Evolutionary conservation across 179 eudicot species (phyloP), one percentile per base, ranked within the genome.

Genomic region (Pouteria campechiana): DNA sequence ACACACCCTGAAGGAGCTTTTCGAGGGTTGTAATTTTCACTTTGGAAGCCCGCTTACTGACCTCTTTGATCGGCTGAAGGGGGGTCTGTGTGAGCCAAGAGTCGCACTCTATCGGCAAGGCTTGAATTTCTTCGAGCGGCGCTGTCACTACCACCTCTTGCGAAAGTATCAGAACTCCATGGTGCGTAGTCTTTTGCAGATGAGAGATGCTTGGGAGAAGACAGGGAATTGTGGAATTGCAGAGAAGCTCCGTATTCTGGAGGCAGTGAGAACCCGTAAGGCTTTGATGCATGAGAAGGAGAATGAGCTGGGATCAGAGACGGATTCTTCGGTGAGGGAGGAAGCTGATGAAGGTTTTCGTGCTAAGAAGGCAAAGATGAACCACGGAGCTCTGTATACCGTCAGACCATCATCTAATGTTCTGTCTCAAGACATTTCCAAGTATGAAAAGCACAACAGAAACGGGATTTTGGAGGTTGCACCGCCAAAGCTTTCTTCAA

Each of bases 51-150:
- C 99, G 29, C 20, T 80, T 17, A 59, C 49, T 33, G 64, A 58
- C 58, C 53, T 92, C 29, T 87, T 71, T 53, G 68, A 74, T 43
- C 77, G 87, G 96, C 55, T 92, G 68, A 87, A 87, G 58, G 96
- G 96, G 31, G 96, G 99, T 25, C 44, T 79, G 51, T 87, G 94
- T 38, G 99, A 92, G 49, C 99, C 99, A 3, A 70, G 96, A 50
- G 94, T 92, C 31, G 72, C 96, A 20, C 69, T 92, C 40, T 92
- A 92, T 36, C 70, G 81, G 37, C 84, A 88, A 64, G 99, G 96
- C 32, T 47, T 78, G 54, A 65, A 32, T 52, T 87, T 71, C 57
- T 79, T 87, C 47, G 92, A 79, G 65, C 73, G 49, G 44, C 75
- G 75, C 41, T 66, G 70, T 54, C 96, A 92, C 49, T 73, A 74